phyloP scores from a whole-genome alignment of 208 protist genomes.

The Trypanosoma conorhini region DNA sequence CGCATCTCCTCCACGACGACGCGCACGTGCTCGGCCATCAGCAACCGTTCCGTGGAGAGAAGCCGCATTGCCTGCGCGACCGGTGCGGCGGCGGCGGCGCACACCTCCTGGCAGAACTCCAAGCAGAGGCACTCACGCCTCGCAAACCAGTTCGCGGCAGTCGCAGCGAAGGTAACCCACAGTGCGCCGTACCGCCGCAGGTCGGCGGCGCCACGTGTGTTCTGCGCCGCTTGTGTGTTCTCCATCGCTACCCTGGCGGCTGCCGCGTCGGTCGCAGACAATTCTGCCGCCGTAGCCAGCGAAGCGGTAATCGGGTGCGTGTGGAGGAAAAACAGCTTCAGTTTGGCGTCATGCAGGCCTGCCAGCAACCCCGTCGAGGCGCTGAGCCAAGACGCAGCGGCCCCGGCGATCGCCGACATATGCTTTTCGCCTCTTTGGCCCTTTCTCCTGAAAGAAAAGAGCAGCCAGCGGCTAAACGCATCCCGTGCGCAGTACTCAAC shows the following conservation, averaged over 20 bases:
- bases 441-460: constrained; percentile 27
- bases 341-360: background rate
- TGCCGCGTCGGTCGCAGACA: background rate
- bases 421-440: constrained; percentile 11
- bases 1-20: constrained; percentile 31
- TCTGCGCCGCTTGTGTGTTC: background rate
- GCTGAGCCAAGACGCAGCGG: background rate
- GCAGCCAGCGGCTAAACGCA: constrained; percentile 36
- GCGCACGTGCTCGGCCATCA: constrained; percentile 19
- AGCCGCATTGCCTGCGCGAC: constrained; percentile 15
- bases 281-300: background rate
- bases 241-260: background rate
- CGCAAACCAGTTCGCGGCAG: background rate
- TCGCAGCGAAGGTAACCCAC: constrained; percentile 1
- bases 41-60: background rate
- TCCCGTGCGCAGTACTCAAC: constrained; percentile 52
- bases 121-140: background rate
- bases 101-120: background rate
- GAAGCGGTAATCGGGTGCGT: background rate
- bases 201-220: background rate
- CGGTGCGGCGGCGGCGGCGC: background rate
- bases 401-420: constrained; percentile 5
- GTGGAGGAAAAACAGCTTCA: background rate
- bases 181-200: background rate
- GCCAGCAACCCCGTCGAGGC: background rate